Evolutionary conservation across 495 filamentous ascomycete genomes (phyloP).

Genomic region (Talaromyces proteolyticus): DNA sequence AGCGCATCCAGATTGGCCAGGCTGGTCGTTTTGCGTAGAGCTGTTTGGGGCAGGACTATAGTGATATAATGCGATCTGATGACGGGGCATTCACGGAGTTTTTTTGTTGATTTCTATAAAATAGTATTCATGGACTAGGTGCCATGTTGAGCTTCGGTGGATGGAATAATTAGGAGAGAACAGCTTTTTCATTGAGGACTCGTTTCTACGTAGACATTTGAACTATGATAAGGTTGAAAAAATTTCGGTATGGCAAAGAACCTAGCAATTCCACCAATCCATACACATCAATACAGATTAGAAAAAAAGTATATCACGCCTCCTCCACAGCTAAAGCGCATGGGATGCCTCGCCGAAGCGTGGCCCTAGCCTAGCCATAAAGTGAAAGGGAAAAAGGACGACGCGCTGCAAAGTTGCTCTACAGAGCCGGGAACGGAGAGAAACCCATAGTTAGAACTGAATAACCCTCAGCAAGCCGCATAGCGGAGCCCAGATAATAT

Average conservation of each 20-base stretch:
- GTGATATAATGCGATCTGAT: neutral
- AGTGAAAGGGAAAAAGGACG: slow-evolving; percentile 39
- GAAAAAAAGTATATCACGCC: slow-evolving; percentile 30
- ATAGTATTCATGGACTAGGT: neutral
- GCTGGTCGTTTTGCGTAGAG: slow-evolving; percentile 47
- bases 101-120: neutral
- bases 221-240: too few relatives aligned
- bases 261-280: neutral
- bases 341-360: slow-evolving; percentile 34
- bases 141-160: neutral
- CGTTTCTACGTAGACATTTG: too few relatives aligned
- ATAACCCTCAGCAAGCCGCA: slow-evolving; percentile 47
- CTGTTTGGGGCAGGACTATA: neutral
- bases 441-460: slow-evolving; percentile 34
- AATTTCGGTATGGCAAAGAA: too few relatives aligned
- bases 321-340: slow-evolving; percentile 45
- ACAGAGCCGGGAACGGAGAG: slow-evolving; percentile 44
- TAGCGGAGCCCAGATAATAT: slow-evolving; percentile 31
- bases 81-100: neutral
- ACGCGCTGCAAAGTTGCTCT: slow-evolving; percentile 28
- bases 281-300: neutral
- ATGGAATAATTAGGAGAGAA: neutral
- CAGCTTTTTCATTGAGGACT: too few relatives aligned
- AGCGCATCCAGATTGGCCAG: slow-evolving; percentile 77
- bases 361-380: slow-evolving; percentile 45